Conservation (phyloP, 176 grass and related monocot species). For the Puya raimondii region DNA sequence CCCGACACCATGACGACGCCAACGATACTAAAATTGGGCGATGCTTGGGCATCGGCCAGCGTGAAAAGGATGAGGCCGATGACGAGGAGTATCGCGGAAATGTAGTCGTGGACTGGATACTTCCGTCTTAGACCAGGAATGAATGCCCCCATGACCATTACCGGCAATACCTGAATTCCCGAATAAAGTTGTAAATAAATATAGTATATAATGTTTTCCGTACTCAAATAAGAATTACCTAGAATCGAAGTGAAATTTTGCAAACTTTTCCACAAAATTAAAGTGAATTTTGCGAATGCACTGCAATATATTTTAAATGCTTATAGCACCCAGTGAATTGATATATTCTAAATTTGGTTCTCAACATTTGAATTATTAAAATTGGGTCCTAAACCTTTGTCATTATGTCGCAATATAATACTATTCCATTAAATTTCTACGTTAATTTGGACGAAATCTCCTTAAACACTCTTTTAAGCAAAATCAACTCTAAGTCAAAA, state of each 20-base stretch:
- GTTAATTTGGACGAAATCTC: too few species aligned
- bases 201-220: not conserved
- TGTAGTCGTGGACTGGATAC: constrained; percentile 66
- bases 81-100: constrained; percentile 69
- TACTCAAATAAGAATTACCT: too few species aligned
- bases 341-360: not conserved
- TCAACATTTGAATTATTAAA: not conserved
- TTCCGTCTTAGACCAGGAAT: constrained; percentile 81
- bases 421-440: too few species aligned
- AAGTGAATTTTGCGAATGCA: too few species aligned
- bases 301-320: too few species aligned
- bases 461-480: too few species aligned
- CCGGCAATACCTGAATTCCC: constrained; percentile 54
- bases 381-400: too few species aligned
- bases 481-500: too few species aligned
- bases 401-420: too few species aligned
- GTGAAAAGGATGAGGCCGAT: constrained; percentile 79
- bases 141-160: constrained; percentile 94
- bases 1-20: constrained; percentile 78
- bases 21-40: constrained; percentile 69
- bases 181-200: not conserved
- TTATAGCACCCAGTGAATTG: not conserved
- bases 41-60: constrained; percentile 73
- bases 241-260: too few species aligned
- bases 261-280: too few species aligned